Evolutionary conservation across 2,329 filamentous ascomycete species (phyloP), one percentile per base, ranked within the genome.

Genomic region (Sclerotinia spermophila): DNA sequence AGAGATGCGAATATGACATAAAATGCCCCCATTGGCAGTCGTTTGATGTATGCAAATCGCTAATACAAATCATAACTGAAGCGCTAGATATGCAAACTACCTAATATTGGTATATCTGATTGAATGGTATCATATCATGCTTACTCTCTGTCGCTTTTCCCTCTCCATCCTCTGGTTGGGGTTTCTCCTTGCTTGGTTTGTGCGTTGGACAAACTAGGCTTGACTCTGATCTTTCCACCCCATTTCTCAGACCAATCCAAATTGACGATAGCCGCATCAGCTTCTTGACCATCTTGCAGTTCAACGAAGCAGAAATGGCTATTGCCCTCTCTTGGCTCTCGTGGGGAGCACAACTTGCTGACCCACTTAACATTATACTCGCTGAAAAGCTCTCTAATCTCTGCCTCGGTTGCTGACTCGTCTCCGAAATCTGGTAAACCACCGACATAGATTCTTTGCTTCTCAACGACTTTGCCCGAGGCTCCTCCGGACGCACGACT

Each of bases 221-320:
- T 76, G 45, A 77, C 75, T n/a, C 74, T 55, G 51, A 77, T 67
- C 48, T 73, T 73, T 21, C 68, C 67, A n/a, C 71, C 74, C 72
- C 73, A 75, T 19, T 72, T 74, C 59, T 74, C 71, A 33, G 74
- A 74, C 72, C 73, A 72, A 62, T 77, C 75, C 69, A 87, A 71
- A 1, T 81, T 80, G 11, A 82, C 76, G 73, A 86, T 82, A 27
- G 87, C 88, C n/a, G 79, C 80, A 66, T 84, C 79, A 0, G 87
- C 86, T 72, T 90, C 84, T 70, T 87, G 84, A 0, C 80, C 78
- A 21, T 83, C 86, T 60, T 80, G 81, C 71, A 91, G 84, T 74
- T 91, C 88, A 24, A 91, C 86, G 72, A 90, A 91, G 75, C 87
- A 87, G 79, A 87, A 90, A 79, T 90, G 85, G 75, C 87, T 83